Base-by-base conservation (phyloP, 2,329 filamentous ascomycete genomes). In the Rutstroemia sp. region DNA sequence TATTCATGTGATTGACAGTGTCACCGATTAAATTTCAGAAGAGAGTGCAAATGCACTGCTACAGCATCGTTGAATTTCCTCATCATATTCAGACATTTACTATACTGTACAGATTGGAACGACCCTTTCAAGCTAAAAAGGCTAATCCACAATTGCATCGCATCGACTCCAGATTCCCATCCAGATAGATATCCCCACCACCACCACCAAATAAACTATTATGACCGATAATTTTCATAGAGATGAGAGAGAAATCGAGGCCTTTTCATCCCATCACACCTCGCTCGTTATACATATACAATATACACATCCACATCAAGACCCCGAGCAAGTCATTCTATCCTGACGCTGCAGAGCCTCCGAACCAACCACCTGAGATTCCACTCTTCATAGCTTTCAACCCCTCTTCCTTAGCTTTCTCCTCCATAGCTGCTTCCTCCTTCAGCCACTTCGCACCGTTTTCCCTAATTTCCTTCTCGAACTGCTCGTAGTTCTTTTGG, bases 371-470 rank as follows among this genome's bases (percentile, higher is more conserved):
- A 39, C 50, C 50, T 19, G 79, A 78, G 66, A 94, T 84, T 27
- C 86, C 86, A 57, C 80, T 82, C 81, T 92, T 94, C 89, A 96
- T 95, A 68, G 82, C 89, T 74, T 87, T 88, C 86, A 95, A 92
- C 66, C 87, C 87, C 73, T 95, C 91, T 68, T 95, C 88, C 72
- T 92, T 88, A 61, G 85, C 79, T 77, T 90, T 92, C 78, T 96
- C 92, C 76, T 92, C 87, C 70, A 89, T 82, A 49, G 86, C 86
- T 45, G 88, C 88, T 78, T 96, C 92, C 72, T 97, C 92, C 77
- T 92, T 92, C 64, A 99, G 78, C 89, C 92, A 96, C 75, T 92
- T 90, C 71, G 92, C 90, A 52, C 92, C 94, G 69, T 97, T 94
- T 72, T 95, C 88, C 48, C 87, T 81, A 65, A 99, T 95, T 75